Base-by-base conservation (phyloP, 2,329 filamentous ascomycete genomes). In the Botrytis squamosa region DNA sequence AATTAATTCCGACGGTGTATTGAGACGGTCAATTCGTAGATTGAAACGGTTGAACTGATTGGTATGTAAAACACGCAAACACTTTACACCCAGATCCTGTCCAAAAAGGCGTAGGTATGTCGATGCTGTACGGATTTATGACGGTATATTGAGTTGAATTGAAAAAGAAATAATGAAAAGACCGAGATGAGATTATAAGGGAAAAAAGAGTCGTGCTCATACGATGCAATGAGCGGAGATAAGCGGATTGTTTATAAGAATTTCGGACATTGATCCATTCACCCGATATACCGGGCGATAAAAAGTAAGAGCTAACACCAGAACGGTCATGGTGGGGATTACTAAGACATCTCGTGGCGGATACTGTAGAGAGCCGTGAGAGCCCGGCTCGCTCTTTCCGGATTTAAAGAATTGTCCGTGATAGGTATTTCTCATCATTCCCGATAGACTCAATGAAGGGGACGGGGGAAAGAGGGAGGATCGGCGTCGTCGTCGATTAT, bases 181-280 rank as follows among this genome's bases (percentile, higher is more conserved):
- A 44, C 70, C 70, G 70, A 71, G 49, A 49, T 5, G 49, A 12
- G 29, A n/a, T 44, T 59, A 67, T 59, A 66, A 42, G 55, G n/a
- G n/a, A 36, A 65, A 18, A 22, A 33, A 46, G 22, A 71, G 12
- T 57, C 25, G 12, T 40, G 25, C 49, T 29, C n/a, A 57, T 57
- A 9, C 52, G 25, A 57, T 33, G 42, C 25, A 29, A 25, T 6
- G 4, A 20, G 66, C 49, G 62, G 63, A 67, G 46, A 59, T 72
- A 68, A 72, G 62, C 40, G 20, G 70, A 38, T 60, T 40, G 22
- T 10, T 64, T 57, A 55, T n/a, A 42, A 57, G 40, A 16, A 72
- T 36, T 68, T 65, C 70, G 70, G 70, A 55, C 25, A 71, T 57
- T 71, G 25, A 49, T 16, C 22, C 1, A 25, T 25, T 46, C 25